These are phyloP conservation scores for Pelargonium australe DNA, from an alignment of 441 rosid genomes.

Conservation along the genomic window DNA sequence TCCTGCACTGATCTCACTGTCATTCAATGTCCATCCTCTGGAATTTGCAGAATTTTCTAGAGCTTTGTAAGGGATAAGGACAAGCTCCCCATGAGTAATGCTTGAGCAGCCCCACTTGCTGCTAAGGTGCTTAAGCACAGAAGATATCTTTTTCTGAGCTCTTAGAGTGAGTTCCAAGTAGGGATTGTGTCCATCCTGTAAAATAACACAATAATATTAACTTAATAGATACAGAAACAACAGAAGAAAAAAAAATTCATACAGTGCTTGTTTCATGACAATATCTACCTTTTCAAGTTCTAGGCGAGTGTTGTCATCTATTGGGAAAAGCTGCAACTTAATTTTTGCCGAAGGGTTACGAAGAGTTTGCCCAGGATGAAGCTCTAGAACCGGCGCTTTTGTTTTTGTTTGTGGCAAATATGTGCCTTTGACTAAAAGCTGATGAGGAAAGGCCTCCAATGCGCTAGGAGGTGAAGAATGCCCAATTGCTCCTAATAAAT, in stretches of 20 bases:
- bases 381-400: conserved; percentile 16
- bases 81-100: conserved; percentile 52
- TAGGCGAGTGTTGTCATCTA: conserved; percentile 49
- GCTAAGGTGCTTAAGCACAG: conserved; percentile 67
- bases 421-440: conserved; percentile 10
- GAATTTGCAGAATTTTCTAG: conserved; percentile 23
- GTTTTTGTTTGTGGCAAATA: conserved; percentile 17
- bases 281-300: conserved; percentile 63
- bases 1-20: conserved; percentile 35
- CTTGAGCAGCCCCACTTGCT: conserved; percentile 73
- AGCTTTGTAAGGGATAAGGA: conserved; percentile 45
- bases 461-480: conserved; percentile 23
- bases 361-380: conserved; percentile 27
- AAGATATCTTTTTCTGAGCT: conserved; percentile 63
- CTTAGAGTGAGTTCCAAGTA: conserved; percentile 81
- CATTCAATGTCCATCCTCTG: conserved; percentile 48
- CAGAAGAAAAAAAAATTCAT: not conserved
- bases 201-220: conserved; percentile 4
- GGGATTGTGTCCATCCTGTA: conserved; percentile 76
- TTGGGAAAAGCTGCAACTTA: conserved; percentile 80
- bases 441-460: conserved; percentile 19
- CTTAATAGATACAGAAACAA: not conserved
- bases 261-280: not conserved
- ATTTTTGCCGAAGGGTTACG: conserved; percentile 38
- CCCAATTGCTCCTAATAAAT: conserved; percentile 21